Evolutionary conservation across 2,329 filamentous ascomycete species (phyloP).

Genomic region (Cladophialophora chaetospira): DNA sequence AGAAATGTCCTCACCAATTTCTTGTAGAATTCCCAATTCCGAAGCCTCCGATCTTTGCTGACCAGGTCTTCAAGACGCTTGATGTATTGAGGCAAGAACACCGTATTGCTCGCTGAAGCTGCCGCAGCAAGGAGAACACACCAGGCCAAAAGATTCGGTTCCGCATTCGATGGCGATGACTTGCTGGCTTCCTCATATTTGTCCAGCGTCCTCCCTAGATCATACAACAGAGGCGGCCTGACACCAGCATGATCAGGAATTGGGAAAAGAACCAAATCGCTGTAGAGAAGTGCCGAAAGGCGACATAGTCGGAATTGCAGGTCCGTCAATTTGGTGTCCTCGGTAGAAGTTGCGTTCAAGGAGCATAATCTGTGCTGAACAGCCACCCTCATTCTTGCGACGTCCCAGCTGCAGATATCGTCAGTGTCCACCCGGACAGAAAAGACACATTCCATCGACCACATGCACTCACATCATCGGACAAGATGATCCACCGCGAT

Average conservation of each 20-base stretch:
- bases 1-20: not conserved
- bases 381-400: not conserved
- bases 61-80: not conserved
- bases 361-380: constrained; percentile 5
- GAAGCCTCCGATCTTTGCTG: not conserved
- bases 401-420: not conserved
- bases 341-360: not conserved
- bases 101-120: not conserved
- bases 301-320: constrained; percentile 2
- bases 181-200: not conserved
- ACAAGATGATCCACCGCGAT: not conserved
- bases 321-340: not conserved
- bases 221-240: not conserved
- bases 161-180: not conserved
- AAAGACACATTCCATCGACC: too few species aligned
- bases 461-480: not conserved
- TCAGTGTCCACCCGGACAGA: too few species aligned
- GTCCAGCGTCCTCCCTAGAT: not conserved
- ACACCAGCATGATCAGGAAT: not conserved
- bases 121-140: not conserved
- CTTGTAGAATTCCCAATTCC: not conserved
- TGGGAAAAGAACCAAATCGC: constrained; percentile 3
- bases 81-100: not conserved
- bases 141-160: not conserved
- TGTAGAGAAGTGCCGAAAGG: constrained; percentile 1